These are phyloP conservation scores for Vigna reflexopilosa DNA, from an alignment of 306 rosid species.

Conservation along the genomic window DNA sequence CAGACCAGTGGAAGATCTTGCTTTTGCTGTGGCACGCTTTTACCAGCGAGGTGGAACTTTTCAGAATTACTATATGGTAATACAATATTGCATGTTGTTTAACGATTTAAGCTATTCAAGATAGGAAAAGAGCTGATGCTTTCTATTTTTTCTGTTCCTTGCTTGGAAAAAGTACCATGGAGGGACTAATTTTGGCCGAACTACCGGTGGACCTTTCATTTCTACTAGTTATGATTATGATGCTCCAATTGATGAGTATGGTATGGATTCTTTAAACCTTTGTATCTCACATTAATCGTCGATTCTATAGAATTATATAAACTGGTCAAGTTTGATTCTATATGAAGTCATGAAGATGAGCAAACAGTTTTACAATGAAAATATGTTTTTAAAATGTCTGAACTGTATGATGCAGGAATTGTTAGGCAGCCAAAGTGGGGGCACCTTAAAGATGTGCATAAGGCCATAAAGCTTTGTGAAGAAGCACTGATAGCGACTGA, in stretches of 20 bases:
- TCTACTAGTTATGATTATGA: conserved; percentile 94
- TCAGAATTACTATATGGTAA: conserved; percentile 95
- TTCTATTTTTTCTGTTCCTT: conserved; percentile 45
- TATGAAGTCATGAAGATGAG: conserved; percentile 31
- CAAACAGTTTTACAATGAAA: not conserved
- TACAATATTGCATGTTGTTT: conserved; percentile 25
- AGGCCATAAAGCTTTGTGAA: conserved; percentile 88
- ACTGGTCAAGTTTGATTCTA: not conserved
- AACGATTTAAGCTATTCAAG: conserved; percentile 4
- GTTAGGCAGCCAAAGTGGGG: conserved; percentile 97
- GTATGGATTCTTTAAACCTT: conserved; percentile 57
- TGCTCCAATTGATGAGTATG: conserved; percentile 94
- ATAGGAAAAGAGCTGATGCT: conserved; percentile 29
- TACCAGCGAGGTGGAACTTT: conserved; percentile 93
- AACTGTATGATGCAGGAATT: conserved; percentile 64
- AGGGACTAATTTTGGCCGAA: conserved; percentile 89
- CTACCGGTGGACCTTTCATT: conserved; percentile 85
- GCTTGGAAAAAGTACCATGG: conserved; percentile 83
- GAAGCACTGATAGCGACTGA: conserved; percentile 79
- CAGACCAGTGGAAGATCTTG: conserved; percentile 91
- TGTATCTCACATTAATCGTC: not conserved
- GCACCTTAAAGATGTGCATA: conserved; percentile 87
- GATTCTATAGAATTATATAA: conserved; percentile 15
- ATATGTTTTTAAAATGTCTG: conserved; percentile 14
- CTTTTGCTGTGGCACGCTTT: conserved; percentile 92